phyloP scores from a whole-genome alignment of 441 rosid species.

The Corymbia citriodora region DNA sequence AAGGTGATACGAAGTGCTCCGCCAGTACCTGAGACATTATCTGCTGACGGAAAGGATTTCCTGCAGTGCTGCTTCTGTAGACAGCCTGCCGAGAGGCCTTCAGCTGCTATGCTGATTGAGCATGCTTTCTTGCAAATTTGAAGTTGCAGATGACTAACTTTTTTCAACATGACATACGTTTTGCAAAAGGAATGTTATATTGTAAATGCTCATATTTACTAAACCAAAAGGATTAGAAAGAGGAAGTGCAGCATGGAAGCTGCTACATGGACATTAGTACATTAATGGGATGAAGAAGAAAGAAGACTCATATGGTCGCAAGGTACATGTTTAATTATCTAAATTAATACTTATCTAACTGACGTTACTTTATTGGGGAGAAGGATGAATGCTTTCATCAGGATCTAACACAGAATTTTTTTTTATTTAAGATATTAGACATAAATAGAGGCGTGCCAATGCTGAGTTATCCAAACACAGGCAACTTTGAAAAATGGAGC shows the following conservation, averaged over 20 bases:
- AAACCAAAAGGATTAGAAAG: too few relatives aligned
- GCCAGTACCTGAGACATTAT: constrained; percentile 61
- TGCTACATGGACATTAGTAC: background rate
- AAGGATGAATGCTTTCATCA: too few relatives aligned
- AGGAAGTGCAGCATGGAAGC: background rate
- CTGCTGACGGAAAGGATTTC: constrained; percentile 78
- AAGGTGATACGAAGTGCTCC: constrained; percentile 78
- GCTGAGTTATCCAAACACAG: too few relatives aligned
- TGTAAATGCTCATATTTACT: too few relatives aligned
- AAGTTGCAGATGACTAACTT: constrained; percentile 24
- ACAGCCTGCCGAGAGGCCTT: constrained; percentile 81
- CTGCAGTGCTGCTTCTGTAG: constrained; percentile 62
- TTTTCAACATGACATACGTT: constrained; percentile 4
- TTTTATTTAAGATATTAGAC: too few relatives aligned
- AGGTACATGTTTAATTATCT: background rate
- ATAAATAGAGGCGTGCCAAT: too few relatives aligned
- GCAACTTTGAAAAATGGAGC: too few relatives aligned
- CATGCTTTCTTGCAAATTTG: constrained; percentile 61
- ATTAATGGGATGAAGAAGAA: background rate
- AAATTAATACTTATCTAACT: background rate
- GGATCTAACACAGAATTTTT: too few relatives aligned
- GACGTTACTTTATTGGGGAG: background rate
- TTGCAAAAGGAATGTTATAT: too few relatives aligned
- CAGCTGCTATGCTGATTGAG: constrained; percentile 59
- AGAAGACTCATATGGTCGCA: background rate